These are phyloP conservation scores for Cryptococcus hybrid DNA, from an alignment of 1,284 basidiomycete genomes.

Conservation along the genomic window DNA sequence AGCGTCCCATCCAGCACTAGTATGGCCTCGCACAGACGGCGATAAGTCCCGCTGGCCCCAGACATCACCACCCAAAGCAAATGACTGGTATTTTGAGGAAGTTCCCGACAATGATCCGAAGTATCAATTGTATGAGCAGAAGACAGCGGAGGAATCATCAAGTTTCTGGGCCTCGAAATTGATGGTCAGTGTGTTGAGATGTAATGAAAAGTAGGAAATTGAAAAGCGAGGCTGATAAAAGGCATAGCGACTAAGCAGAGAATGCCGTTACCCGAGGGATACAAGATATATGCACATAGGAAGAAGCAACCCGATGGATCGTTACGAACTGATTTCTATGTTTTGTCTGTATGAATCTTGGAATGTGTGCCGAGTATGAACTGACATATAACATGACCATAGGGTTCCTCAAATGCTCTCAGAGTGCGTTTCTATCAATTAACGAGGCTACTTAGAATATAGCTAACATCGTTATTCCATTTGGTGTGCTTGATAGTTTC, in stretches of 20 bases:
- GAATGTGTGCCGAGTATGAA: background rate
- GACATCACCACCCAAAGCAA: background rate
- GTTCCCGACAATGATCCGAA: slow-evolving; percentile 16
- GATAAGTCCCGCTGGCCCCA: slow-evolving; percentile 19
- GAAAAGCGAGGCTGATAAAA: slow-evolving; percentile 10
- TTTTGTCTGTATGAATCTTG: slow-evolving; percentile 21
- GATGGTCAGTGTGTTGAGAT: slow-evolving; percentile 3
- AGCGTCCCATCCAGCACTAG: slow-evolving; percentile 13
- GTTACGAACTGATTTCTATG: slow-evolving; percentile 31
- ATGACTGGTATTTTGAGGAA: slow-evolving; percentile 13
- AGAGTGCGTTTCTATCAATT: slow-evolving; percentile 13
- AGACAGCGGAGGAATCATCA: slow-evolving; percentile 9
- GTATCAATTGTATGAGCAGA: slow-evolving; percentile 25
- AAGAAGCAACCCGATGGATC: slow-evolving; percentile 22
- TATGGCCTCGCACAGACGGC: slow-evolving; percentile 28
- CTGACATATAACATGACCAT: slow-evolving; percentile 2
- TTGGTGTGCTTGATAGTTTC: slow-evolving; percentile 9
- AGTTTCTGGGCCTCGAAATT: slow-evolving; percentile 12
- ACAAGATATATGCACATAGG: slow-evolving; percentile 31
- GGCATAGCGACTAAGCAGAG: slow-evolving; percentile 10
- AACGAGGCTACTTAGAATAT: background rate
- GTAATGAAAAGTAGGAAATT: background rate
- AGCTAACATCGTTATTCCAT: background rate
- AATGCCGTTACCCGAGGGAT: slow-evolving; percentile 29
- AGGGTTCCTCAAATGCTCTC: slow-evolving; percentile 25